A percentile compares a stretch with the other conserved stretches of the same genome.
Evolutionary conservation across 768 basidiomycete species (phyloP).

Genomic region (Pleurotus pulmonarius): DNA sequence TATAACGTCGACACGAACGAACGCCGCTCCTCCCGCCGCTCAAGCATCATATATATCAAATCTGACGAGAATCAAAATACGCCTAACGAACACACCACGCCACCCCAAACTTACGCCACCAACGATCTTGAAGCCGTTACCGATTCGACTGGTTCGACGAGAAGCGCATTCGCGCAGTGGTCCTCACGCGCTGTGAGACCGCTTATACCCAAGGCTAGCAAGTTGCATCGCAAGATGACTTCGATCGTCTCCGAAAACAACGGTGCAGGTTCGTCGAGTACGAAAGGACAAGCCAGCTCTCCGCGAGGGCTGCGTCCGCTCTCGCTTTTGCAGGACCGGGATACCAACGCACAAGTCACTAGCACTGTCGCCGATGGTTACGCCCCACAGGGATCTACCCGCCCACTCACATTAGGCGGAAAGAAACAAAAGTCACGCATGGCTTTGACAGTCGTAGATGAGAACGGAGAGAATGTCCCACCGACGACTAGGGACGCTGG

Average conservation of each 20-base stretch:
- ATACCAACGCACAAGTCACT: slow-evolving; percentile 20
- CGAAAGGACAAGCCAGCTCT: slow-evolving; percentile 30
- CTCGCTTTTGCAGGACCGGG: slow-evolving; percentile 59
- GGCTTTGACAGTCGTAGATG: slow-evolving; percentile 26
- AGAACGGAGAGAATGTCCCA: slow-evolving; percentile 32
- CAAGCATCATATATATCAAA: slow-evolving; percentile 64
- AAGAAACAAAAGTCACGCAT: slow-evolving; percentile 44
- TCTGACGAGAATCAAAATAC: slow-evolving; percentile 40
- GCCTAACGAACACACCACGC: slow-evolving; percentile 17
- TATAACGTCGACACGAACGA: not conserved
- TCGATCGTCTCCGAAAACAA: slow-evolving; percentile 19
- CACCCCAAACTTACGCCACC: slow-evolving; percentile 16
- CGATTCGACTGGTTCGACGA: slow-evolving; percentile 26
- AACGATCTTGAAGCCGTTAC: slow-evolving; percentile 16
- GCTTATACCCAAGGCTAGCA: slow-evolving; percentile 49
- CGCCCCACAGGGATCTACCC: slow-evolving; percentile 28
- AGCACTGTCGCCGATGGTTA: slow-evolving; percentile 8
- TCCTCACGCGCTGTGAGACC: slow-evolving; percentile 49
- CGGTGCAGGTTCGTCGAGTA: slow-evolving; percentile 16
- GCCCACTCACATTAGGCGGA: slow-evolving; percentile 57
- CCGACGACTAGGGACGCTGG: slow-evolving; percentile 27
- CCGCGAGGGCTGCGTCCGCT: slow-evolving; percentile 56
- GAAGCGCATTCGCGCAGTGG: slow-evolving; percentile 39
- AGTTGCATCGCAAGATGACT: slow-evolving; percentile 36
- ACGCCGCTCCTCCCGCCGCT: slow-evolving; percentile 32